These are phyloP conservation scores for Fusarium cicatricum DNA, from an alignment of 2,329 filamentous ascomycete species.

Conservation along the genomic window DNA sequence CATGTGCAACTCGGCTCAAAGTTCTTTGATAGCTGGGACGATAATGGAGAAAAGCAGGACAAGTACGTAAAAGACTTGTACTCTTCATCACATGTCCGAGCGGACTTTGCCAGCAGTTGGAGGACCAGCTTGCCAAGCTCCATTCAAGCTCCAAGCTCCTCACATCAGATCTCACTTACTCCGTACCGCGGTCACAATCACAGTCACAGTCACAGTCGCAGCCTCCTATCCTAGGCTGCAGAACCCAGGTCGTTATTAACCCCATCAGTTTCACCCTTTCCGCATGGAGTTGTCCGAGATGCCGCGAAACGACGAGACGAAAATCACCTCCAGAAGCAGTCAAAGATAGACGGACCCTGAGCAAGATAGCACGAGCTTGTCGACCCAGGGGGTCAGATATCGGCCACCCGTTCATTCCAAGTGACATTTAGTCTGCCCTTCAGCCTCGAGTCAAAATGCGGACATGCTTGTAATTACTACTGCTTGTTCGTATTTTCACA, in stretches of 20 bases:
- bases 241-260: neutral
- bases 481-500: too few species aligned
- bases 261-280: constrained; percentile 10
- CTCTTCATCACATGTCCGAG: neutral
- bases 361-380: constrained; percentile 1
- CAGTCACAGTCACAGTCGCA: constrained; percentile 4
- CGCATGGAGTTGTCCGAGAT: neutral
- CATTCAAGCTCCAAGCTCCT: neutral
- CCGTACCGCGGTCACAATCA: neutral
- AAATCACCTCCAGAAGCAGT: constrained; percentile 11
- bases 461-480: neutral
- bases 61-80: neutral
- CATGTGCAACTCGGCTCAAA: constrained; percentile 14
- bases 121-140: neutral
- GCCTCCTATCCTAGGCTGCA: neutral
- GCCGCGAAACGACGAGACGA: neutral
- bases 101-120: neutral
- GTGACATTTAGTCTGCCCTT: neutral
- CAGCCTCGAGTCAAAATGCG: too few species aligned
- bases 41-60: neutral
- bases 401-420: constrained; percentile 6
- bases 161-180: neutral
- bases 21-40: constrained; percentile 4
- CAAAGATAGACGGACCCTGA: constrained; percentile 6
- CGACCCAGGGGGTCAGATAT: neutral